Base-by-base conservation (phyloP, 345 rosid species). In the Populus ilicifolia region DNA sequence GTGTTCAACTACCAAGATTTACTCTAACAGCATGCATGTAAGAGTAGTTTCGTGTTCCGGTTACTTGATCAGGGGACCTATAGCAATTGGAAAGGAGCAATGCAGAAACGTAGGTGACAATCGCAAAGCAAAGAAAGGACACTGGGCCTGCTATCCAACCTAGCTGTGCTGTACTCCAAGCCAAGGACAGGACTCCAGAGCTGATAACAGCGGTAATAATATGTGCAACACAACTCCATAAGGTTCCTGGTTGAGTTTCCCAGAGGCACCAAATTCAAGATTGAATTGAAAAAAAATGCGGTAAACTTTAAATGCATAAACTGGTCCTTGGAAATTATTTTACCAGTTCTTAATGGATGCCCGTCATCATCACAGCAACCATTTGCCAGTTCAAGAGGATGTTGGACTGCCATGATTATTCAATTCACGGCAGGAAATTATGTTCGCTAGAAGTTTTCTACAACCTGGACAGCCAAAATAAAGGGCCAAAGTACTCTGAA, bases 121-220 rank as follows among this genome's bases (percentile, higher is more conserved):
- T 72, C 6, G 96, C 90, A 23, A 91, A 91, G 65, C 81, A 70
- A 50, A 91, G 81, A 76, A 89, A 30, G 33, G 75, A 44, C 30
- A 65, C 35, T 2, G 96, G 96, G 16, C 93, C 93, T 14, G 82
- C 93, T 64, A 91, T 83, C 96, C 96, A 91, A 30, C 96, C 96
- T 12, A 91, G 83, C 76, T 91, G 96, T 4, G 96, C 81, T 13
- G 82, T 75, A 17, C 89, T 80, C 96, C 96, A 91, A 44, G 93
- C 89, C 75, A 88, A 74, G 6, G 93, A 91, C 67, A 89, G 78
- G 30, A 89, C 88, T 59, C 91, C 89, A 6, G 89, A 69, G 9
- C 91, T 89, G 13, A 89, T 84, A 2, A 85, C 89, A 6, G 84
- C 87, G 5, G 91, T 87, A 4, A 89, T 87, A 68, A 89, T 85